Evolutionary conservation across 257 asterid genomes (phyloP).

Genomic region (Echites panduratus): DNA sequence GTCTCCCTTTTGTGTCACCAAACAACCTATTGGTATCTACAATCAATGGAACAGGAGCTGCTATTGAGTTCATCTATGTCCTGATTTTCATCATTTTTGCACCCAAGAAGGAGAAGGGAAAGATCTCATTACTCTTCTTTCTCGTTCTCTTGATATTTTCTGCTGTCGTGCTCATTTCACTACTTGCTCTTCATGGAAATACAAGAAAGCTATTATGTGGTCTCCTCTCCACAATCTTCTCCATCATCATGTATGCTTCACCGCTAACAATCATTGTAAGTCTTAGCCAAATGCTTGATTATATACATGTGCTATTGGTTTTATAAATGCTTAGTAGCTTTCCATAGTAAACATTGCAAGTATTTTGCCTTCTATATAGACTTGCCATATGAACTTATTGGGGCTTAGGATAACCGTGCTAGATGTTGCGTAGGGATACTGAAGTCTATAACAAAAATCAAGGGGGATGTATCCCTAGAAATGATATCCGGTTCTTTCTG

Average conservation of each 20-base stretch:
- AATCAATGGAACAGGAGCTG: conserved; percentile 70
- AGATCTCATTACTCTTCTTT: conserved; percentile 42
- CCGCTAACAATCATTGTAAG: conserved; percentile 73
- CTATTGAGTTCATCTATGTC: conserved; percentile 47
- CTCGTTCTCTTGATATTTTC: conserved; percentile 43
- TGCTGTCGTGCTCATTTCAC: conserved; percentile 44
- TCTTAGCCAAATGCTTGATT: background rate
- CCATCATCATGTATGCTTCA: conserved; percentile 79
- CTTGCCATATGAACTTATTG: background rate
- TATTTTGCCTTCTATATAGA: background rate
- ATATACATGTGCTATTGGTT: background rate
- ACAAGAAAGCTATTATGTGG: conserved; percentile 66
- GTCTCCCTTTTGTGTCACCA: conserved; percentile 84
- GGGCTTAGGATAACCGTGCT: background rate
- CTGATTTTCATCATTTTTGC: conserved; percentile 52
- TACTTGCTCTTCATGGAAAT: conserved; percentile 56
- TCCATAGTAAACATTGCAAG: background rate
- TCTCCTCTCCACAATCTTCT: conserved; percentile 66
- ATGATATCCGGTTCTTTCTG: background rate
- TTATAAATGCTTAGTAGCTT: background rate
- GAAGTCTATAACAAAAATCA: background rate
- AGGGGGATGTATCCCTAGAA: background rate
- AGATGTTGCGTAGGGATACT: background rate
- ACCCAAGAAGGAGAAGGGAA: conserved; percentile 50
- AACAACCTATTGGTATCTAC: conserved; percentile 69